These are phyloP conservation scores for Cryptococcus sp. DNA, from an alignment of 1,284 basidiomycete species.

Conservation along the genomic window DNA sequence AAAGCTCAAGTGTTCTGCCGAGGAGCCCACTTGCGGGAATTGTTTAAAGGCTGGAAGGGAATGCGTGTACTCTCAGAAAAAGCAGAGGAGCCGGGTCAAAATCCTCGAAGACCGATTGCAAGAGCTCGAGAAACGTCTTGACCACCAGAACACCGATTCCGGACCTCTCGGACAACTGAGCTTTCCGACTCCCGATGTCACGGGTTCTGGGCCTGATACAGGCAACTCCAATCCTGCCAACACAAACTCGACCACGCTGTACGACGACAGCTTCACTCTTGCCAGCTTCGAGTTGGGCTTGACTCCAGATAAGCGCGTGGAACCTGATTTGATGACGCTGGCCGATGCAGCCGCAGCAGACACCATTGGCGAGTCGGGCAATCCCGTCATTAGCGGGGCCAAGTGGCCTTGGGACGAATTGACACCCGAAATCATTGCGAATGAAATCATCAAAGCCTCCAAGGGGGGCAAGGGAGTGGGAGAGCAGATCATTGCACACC, in stretches of 20 bases:
- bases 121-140: constrained; percentile 42
- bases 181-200: neutral
- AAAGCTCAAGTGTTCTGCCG: constrained; percentile 51
- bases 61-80: constrained; percentile 52
- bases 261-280: constrained; percentile 7
- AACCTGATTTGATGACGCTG: constrained; percentile 52
- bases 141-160: neutral
- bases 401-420: constrained; percentile 35
- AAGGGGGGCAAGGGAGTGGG: constrained; percentile 38
- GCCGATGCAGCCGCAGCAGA: constrained; percentile 50
- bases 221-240: neutral
- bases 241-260: neutral
- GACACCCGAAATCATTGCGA: constrained; percentile 28
- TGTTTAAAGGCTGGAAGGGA: constrained; percentile 41
- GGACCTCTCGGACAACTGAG: neutral
- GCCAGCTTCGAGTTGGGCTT: constrained; percentile 10
- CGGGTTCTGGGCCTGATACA: neutral
- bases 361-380: constrained; percentile 3
- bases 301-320: constrained; percentile 17
- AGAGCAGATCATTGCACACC: constrained; percentile 42
- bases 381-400: neutral
- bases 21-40: constrained; percentile 42
- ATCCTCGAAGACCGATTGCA: constrained; percentile 48
- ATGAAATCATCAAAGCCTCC: constrained; percentile 34
- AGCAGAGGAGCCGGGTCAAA: constrained; percentile 45